These are phyloP conservation scores for Wickerhamomyces strasburgensis DNA, from an alignment of 805 yeast genomes.

Conservation along the genomic window DNA sequence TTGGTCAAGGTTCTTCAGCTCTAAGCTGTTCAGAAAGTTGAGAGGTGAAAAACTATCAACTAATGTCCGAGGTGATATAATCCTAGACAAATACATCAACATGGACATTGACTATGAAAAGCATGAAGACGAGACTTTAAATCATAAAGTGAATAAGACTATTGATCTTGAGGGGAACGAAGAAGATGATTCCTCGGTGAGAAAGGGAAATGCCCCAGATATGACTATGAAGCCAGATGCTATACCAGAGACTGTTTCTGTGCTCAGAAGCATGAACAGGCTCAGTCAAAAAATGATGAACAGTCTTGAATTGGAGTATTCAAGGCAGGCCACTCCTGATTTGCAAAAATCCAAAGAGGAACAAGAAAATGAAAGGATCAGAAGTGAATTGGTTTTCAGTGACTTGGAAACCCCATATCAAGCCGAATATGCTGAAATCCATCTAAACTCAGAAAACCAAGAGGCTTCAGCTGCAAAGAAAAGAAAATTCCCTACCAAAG, in stretches of 20 bases:
- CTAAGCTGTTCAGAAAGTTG: constrained; percentile 78
- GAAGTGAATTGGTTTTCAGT: constrained; percentile 41
- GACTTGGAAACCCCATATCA: constrained; percentile 47
- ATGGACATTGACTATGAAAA: constrained; percentile 56
- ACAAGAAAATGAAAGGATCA: constrained; percentile 29
- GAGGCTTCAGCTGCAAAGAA: constrained; percentile 12
- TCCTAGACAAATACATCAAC: constrained; percentile 78
- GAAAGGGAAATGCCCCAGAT: constrained; percentile 78
- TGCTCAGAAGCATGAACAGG: constrained; percentile 84
- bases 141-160: constrained; percentile 55
- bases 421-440: constrained; percentile 48
- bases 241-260: constrained; percentile 62
- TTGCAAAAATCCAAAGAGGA: constrained; percentile 34
- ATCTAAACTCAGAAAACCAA: constrained; percentile 15
- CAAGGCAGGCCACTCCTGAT: constrained; percentile 30
- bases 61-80: constrained; percentile 76
- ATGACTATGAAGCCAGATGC: constrained; percentile 72
- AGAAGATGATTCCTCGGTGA: constrained; percentile 66
- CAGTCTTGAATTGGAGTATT: constrained; percentile 41
- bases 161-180: constrained; percentile 78
- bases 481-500: constrained; percentile 17
- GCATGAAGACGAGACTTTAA: constrained; percentile 36
- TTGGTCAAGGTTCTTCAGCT: constrained; percentile 94
- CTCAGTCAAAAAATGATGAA: constrained; percentile 76
- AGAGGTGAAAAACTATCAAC: constrained; percentile 81